Conservation (phyloP, 441 rosid genomes). For the Breynia disticha region DNA sequence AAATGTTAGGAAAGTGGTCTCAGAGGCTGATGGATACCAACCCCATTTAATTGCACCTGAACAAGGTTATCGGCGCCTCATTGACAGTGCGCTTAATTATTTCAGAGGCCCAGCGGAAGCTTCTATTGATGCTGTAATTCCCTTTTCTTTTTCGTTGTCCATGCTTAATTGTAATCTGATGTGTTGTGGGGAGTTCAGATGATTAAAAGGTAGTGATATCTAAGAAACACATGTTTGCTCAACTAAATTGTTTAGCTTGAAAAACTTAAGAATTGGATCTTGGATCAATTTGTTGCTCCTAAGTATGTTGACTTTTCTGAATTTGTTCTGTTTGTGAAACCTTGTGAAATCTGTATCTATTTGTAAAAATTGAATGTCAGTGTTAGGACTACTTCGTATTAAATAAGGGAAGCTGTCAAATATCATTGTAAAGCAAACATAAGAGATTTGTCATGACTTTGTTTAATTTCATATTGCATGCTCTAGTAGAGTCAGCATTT, state of each 20-base stretch:
- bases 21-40: slow-evolving; percentile 63
- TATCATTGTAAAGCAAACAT: too few relatives aligned
- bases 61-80: slow-evolving; percentile 56
- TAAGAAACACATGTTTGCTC: neutral
- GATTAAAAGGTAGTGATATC: neutral
- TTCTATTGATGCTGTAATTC: slow-evolving; percentile 59
- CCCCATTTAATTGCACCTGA: slow-evolving; percentile 63
- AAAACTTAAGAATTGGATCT: too few relatives aligned
- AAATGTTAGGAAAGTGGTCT: slow-evolving; percentile 47
- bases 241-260: neutral
- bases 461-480: neutral
- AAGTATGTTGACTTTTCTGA: too few relatives aligned
- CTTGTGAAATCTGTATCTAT: too few relatives aligned
- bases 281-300: too few relatives aligned
- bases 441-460: neutral
- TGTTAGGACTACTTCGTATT: too few relatives aligned
- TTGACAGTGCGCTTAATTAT: slow-evolving; percentile 42
- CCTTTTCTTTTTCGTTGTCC: neutral
- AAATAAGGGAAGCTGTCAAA: too few relatives aligned
- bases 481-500: neutral
- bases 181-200: neutral
- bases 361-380: too few relatives aligned
- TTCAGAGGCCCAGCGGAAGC: slow-evolving; percentile 63
- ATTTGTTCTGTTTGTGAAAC: too few relatives aligned
- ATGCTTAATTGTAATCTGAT: neutral